Conservation (phyloP, 768 basidiomycete genomes). For the Calocera viscosa region DNA sequence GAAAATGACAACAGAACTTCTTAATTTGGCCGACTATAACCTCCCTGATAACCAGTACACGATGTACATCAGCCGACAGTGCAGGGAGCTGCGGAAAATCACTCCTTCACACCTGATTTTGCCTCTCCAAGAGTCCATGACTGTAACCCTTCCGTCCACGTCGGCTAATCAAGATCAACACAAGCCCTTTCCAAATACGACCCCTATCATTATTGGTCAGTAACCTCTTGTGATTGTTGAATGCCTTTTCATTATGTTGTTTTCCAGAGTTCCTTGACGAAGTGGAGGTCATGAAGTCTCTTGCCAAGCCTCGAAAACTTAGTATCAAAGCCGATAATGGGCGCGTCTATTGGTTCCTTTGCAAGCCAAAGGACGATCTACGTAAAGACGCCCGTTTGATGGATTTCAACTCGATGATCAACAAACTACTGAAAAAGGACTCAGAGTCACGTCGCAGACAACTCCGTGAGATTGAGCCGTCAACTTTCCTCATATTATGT, state of each 20-base stretch:
- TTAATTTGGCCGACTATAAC: slow-evolving; percentile 46
- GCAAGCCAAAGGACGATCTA: slow-evolving; percentile 94
- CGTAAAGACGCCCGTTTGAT: slow-evolving; percentile 94
- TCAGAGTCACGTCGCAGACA: slow-evolving; percentile 85
- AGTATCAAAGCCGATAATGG: slow-evolving; percentile 74
- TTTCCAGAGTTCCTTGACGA: slow-evolving; percentile 62
- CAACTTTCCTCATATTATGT: background rate
- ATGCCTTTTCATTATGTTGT: background rate
- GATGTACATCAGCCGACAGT: slow-evolving; percentile 38
- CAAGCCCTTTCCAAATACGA: slow-evolving; percentile 65
- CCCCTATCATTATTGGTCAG: slow-evolving; percentile 66
- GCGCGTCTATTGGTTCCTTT: slow-evolving; percentile 75
- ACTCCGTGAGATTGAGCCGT: slow-evolving; percentile 48
- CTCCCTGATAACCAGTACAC: slow-evolving; percentile 34
- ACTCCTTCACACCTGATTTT: slow-evolving; percentile 64
- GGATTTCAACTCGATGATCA: slow-evolving; percentile 97
- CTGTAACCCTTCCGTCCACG: slow-evolving; percentile 70
- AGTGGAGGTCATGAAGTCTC: slow-evolving; percentile 79
- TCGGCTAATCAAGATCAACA: slow-evolving; percentile 47
- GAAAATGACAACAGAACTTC: slow-evolving; percentile 55
- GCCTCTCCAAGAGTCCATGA: slow-evolving; percentile 86
- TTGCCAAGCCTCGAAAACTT: slow-evolving; percentile 85
- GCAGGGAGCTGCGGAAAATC: slow-evolving; percentile 40
- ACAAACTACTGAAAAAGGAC: slow-evolving; percentile 85
- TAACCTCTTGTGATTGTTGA: background rate